These are phyloP conservation scores for Blastobotrys illinoisensis DNA, from an alignment of 1,139 yeast species.

Conservation along the genomic window DNA sequence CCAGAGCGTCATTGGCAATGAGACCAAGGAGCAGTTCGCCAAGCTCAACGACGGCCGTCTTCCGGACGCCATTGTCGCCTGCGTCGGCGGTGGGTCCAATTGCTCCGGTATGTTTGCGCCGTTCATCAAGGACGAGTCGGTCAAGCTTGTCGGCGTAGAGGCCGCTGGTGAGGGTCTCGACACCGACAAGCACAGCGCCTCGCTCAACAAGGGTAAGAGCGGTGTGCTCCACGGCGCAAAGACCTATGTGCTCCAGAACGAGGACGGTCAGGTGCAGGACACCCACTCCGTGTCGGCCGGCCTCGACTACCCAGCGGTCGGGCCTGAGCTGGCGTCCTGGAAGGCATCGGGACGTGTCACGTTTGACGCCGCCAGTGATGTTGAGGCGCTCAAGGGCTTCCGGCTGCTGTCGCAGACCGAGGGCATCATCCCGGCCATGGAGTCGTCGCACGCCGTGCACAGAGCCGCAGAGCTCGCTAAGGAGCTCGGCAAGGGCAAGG, in stretches of 20 bases:
- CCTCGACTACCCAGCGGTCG: slow-evolving; percentile 97
- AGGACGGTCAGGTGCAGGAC: slow-evolving; percentile 94
- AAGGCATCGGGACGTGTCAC: slow-evolving; percentile 88
- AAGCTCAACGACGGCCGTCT: slow-evolving; percentile 70
- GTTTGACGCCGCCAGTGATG: slow-evolving; percentile 88
- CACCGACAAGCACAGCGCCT: slow-evolving; percentile 84
- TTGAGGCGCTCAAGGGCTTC: slow-evolving; percentile 89
- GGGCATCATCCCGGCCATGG: slow-evolving; percentile 98
- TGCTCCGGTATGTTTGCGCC: slow-evolving; percentile 95
- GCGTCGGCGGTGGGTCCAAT: slow-evolving; percentile 99
- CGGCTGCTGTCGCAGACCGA: slow-evolving; percentile 82
- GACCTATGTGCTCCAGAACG: slow-evolving; percentile 84
- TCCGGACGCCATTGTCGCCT: slow-evolving; percentile 93
- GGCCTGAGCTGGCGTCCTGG: slow-evolving; percentile 97
- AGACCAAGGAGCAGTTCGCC: slow-evolving; percentile 85
- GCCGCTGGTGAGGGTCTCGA: slow-evolving; percentile 98
- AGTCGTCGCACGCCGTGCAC: slow-evolving; percentile 90
- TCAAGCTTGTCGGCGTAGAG: slow-evolving; percentile 86
- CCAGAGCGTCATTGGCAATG: slow-evolving; percentile 95
- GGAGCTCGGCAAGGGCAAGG: slow-evolving; percentile 71
- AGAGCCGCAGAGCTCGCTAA: slow-evolving; percentile 90
- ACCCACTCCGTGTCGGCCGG: slow-evolving; percentile 99
- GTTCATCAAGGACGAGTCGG: slow-evolving; percentile 73
- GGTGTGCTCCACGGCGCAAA: slow-evolving; percentile 99
- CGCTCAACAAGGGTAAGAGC: slow-evolving; percentile 84